These are phyloP conservation scores for Rhizophora mangle DNA, from an alignment of 345 rosid species.

Conservation along the genomic window DNA sequence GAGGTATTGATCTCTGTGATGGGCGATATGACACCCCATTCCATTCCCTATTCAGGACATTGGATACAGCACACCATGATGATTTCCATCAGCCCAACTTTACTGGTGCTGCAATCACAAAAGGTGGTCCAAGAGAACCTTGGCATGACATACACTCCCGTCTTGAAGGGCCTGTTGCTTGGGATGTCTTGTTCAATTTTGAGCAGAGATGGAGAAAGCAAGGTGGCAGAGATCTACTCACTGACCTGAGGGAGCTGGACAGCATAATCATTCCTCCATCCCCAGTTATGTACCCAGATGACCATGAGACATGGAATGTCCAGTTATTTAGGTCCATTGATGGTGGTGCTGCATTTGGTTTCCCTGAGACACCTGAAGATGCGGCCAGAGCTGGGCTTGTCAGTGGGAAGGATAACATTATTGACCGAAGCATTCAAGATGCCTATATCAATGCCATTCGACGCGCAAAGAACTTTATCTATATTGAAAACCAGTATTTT, in stretches of 20 bases:
- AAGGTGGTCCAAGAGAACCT: slow-evolving; percentile 99
- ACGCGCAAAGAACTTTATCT: slow-evolving; percentile 90
- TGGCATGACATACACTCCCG: slow-evolving; percentile 98
- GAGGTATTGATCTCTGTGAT: slow-evolving; percentile 97
- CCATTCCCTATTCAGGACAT: slow-evolving; percentile 94
- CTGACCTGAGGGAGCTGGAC: slow-evolving; percentile 74
- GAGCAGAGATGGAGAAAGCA: slow-evolving; percentile 97
- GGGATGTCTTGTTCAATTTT: slow-evolving; percentile 93
- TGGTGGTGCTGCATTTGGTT: slow-evolving; percentile 98
- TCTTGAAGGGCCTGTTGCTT: slow-evolving; percentile 99
- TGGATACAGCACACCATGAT: slow-evolving; percentile 92
- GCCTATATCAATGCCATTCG: slow-evolving; percentile 91
- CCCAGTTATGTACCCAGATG: slow-evolving; percentile 71
- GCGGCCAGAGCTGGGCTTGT: slow-evolving; percentile 93
- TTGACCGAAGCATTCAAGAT: slow-evolving; percentile 96
- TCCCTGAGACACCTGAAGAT: slow-evolving; percentile 93
- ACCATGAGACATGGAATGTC: slow-evolving; percentile 83
- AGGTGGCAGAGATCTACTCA: slow-evolving; percentile 81
- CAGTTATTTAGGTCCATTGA: slow-evolving; percentile 96
- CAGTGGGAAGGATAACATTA: slow-evolving; percentile 94
- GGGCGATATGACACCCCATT: slow-evolving; percentile 91
- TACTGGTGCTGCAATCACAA: slow-evolving; percentile 65
- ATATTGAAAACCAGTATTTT: slow-evolving; percentile 94
- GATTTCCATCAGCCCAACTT: slow-evolving; percentile 99
- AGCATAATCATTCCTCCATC: slow-evolving; percentile 81